Evolutionary conservation across 805 yeast genomes (phyloP).

Genomic region (Scheffersomyces lignosus): DNA sequence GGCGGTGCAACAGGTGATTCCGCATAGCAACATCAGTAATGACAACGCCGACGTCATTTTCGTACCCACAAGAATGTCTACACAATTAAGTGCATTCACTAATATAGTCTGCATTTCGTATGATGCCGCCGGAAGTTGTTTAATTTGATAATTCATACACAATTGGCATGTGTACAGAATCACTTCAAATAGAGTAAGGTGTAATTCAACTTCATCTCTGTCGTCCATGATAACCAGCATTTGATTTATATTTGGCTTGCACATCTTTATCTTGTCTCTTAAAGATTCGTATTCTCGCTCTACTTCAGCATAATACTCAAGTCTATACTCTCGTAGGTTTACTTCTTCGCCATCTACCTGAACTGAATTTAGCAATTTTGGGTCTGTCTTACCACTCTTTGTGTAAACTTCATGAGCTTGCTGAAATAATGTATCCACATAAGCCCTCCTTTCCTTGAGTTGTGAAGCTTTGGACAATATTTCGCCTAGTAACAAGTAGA

Average conservation of each 20-base stretch:
- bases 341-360: conserved; percentile 1
- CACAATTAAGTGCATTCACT: conserved; percentile 6
- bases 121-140: conserved; percentile 11
- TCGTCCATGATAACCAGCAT: conserved; percentile 4
- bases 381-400: not conserved
- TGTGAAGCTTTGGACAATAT: conserved; percentile 17
- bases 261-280: conserved; percentile 1
- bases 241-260: conserved; percentile 12
- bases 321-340: conserved; percentile 4
- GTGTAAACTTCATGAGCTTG: not conserved
- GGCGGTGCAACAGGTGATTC: conserved; percentile 20
- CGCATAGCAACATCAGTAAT: conserved; percentile 23
- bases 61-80: conserved; percentile 15
- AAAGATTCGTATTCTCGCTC: conserved; percentile 1
- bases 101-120: conserved; percentile 13
- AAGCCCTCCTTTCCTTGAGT: conserved; percentile 9
- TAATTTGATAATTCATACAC: conserved; percentile 12
- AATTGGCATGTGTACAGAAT: conserved; percentile 15
- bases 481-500: conserved; percentile 18
- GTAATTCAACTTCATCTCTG: conserved; percentile 10
- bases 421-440: not conserved
- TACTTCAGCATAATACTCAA: conserved; percentile 6
- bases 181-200: conserved; percentile 12
- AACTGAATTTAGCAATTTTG: not conserved
- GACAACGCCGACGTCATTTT: conserved; percentile 16